Evolutionary conservation across 192 early-diverging fungal species (phyloP).

Genomic region (Powellomyces hirtus): DNA sequence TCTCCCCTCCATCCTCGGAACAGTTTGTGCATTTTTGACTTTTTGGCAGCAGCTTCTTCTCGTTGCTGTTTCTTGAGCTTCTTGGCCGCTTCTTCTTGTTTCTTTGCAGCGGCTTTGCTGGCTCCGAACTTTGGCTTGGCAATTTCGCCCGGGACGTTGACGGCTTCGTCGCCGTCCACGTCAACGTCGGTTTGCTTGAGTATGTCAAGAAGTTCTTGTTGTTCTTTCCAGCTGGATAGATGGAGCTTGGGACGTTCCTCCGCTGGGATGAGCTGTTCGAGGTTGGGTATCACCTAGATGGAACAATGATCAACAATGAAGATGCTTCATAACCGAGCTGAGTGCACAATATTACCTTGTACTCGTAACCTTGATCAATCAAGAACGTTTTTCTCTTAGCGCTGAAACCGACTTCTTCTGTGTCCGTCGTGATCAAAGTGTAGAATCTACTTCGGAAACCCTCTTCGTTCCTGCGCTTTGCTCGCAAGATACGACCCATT

Average conservation of each 20-base stretch:
- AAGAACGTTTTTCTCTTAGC: conserved; percentile 95
- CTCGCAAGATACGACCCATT: conserved; percentile 86
- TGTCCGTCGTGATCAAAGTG: conserved; percentile 94
- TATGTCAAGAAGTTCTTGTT: conserved; percentile 11
- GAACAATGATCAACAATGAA: not conserved
- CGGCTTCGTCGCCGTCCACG: conserved; percentile 1
- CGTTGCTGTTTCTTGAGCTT: not conserved
- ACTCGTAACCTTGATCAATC: conserved; percentile 98
- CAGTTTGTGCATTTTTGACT: not conserved
- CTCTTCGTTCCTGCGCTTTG: conserved; percentile 97
- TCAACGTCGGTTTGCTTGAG: conserved; percentile 9
- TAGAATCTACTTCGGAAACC: conserved; percentile 98
- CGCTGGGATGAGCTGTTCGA: conserved; percentile 27
- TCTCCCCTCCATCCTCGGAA: conserved; percentile 15
- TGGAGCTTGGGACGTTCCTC: conserved; percentile 10
- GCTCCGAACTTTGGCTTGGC: not conserved
- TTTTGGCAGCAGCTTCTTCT: conserved; percentile 15
- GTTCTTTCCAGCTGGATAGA: conserved; percentile 2
- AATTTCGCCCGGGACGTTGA: not conserved
- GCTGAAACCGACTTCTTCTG: conserved; percentile 97
- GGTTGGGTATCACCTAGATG: conserved; percentile 19
- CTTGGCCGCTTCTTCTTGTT: conserved; percentile 13
- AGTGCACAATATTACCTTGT: conserved; percentile 22
- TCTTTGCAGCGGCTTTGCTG: conserved; percentile 3
- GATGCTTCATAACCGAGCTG: not conserved